phyloP scores from a whole-genome alignment of 805 yeast species.

The Blastobotrys peoriensis region DNA sequence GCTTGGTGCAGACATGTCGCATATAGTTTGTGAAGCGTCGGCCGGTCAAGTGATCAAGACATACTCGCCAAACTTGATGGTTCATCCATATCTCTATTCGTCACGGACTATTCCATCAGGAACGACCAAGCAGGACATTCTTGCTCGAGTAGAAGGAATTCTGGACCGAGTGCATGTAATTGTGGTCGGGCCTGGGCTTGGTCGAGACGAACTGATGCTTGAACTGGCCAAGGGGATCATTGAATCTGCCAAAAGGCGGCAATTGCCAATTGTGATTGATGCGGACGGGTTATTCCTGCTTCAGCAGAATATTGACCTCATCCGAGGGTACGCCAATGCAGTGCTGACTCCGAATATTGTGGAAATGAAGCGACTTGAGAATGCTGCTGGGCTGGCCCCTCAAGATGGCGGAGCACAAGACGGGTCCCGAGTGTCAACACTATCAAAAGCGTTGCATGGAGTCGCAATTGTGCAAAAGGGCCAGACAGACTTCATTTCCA shows the following conservation, averaged over 20 bases:
- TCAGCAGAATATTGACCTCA: slow-evolving; percentile 48
- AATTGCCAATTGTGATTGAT: slow-evolving; percentile 73
- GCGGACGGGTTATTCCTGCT: slow-evolving; percentile 82
- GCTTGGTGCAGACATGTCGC: slow-evolving; percentile 84
- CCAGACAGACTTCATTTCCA: slow-evolving; percentile 52
- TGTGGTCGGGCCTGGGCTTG: slow-evolving; percentile 91
- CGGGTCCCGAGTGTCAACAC: slow-evolving; percentile 30
- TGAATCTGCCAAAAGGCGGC: slow-evolving; percentile 46
- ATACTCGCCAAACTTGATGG: slow-evolving; percentile 92
- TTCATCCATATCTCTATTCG: slow-evolving; percentile 80
- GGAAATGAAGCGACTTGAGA: slow-evolving; percentile 66
- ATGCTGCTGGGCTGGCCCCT: slow-evolving; percentile 34
- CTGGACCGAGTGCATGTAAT: slow-evolving; percentile 70
- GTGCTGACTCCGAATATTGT: slow-evolving; percentile 85
- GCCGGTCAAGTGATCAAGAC: slow-evolving; percentile 80
- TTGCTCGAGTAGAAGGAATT: slow-evolving; percentile 51
- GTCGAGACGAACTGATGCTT: slow-evolving; percentile 69
- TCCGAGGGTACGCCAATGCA: slow-evolving; percentile 52
- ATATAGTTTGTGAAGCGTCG: slow-evolving; percentile 72
- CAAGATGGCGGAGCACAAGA: slow-evolving; percentile 18
- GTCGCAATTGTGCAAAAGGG: slow-evolving; percentile 75
- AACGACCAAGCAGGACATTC: slow-evolving; percentile 31
- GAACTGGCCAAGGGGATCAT: slow-evolving; percentile 53
- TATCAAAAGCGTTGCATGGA: slow-evolving; percentile 49
- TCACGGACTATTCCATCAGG: slow-evolving; percentile 26